Percentiles rank a stretch among this genome's conserved stretches.
Evolutionary conservation across 164 flowering plant genomes (phyloP).

Genomic region (Tetrastigma voinierianum): DNA sequence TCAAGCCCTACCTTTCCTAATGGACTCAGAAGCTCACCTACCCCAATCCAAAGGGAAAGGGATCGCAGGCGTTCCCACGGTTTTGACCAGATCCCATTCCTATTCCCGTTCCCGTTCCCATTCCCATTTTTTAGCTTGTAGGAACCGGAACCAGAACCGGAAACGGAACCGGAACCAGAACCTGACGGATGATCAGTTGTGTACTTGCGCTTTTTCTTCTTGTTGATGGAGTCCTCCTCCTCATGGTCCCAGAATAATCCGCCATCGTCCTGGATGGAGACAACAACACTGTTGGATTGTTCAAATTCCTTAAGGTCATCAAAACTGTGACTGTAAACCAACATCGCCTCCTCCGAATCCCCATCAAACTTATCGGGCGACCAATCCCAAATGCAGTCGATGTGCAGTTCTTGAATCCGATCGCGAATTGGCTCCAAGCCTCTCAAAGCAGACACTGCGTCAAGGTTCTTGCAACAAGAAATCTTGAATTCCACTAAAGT

Average conservation of each 20-base stretch:
- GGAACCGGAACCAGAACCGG: no score
- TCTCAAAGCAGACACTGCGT: slow-evolving; percentile 47
- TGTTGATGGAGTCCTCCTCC: background rate
- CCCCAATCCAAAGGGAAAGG: slow-evolving; percentile 79
- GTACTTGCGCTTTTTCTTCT: slow-evolving; percentile 45
- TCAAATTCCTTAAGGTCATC: slow-evolving; percentile 42
- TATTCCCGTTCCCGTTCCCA: slow-evolving; percentile 38
- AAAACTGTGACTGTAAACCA: slow-evolving; percentile 12
- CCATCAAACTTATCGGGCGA: slow-evolving; percentile 22
- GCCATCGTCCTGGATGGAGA: background rate
- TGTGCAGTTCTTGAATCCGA: slow-evolving; percentile 60
- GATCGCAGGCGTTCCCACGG: slow-evolving; percentile 54
- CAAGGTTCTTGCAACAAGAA: slow-evolving; percentile 65
- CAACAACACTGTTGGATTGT: background rate
- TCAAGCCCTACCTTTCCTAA: slow-evolving; percentile 60
- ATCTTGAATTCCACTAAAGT: slow-evolving; percentile 70
- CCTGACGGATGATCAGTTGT: no score
- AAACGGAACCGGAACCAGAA: no score
- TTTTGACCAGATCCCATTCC: slow-evolving; percentile 32
- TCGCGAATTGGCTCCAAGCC: slow-evolving; percentile 72
- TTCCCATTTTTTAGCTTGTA: slow-evolving; percentile 29
- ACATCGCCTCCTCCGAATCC: slow-evolving; percentile 1
- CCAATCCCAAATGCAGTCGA: slow-evolving; percentile 75
- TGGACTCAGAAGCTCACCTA: slow-evolving; percentile 72
- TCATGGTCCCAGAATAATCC: background rate